These are phyloP conservation scores for Gnomoniopsis sp. DNA, from an alignment of 2,329 filamentous ascomycete genomes.

Conservation along the genomic window DNA sequence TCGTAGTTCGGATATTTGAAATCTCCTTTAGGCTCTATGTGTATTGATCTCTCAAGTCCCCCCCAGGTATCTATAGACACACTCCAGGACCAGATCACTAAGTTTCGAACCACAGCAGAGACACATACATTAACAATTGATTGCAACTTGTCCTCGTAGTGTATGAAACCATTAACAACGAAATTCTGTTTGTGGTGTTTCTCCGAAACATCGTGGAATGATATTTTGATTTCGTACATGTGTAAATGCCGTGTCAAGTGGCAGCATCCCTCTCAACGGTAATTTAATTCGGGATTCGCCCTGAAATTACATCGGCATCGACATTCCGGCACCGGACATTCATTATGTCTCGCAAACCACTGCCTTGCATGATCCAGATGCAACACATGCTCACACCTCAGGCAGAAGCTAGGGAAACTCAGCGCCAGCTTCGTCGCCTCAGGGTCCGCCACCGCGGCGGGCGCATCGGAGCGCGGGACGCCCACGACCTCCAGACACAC, in stretches of 20 bases:
- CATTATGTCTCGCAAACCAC: conserved; percentile 63
- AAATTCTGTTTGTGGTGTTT: too few relatives aligned
- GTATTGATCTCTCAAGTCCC: too few relatives aligned
- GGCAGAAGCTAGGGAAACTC: conserved; percentile 65
- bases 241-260: not conserved
- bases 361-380: conserved; percentile 65
- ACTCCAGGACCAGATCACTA: too few relatives aligned
- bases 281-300: conserved; percentile 57
- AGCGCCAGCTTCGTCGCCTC: conserved; percentile 43
- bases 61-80: too few relatives aligned
- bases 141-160: too few relatives aligned
- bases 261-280: conserved; percentile 34
- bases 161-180: too few relatives aligned
- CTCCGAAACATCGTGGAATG: too few relatives aligned
- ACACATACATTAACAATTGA: too few relatives aligned
- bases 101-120: too few relatives aligned
- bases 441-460: conserved; percentile 47
- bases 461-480: conserved; percentile 57
- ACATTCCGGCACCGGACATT: conserved; percentile 68
- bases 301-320: conserved; percentile 61
- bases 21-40: too few relatives aligned
- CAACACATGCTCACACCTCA: conserved; percentile 65
- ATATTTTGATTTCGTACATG: not conserved
- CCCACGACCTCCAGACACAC: conserved; percentile 66
- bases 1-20: too few relatives aligned